A percentile compares a stretch with the other conserved stretches of the same genome.
phyloP scores from a whole-genome alignment of 176 grass and related monocot species.

The Carex pumila region DNA sequence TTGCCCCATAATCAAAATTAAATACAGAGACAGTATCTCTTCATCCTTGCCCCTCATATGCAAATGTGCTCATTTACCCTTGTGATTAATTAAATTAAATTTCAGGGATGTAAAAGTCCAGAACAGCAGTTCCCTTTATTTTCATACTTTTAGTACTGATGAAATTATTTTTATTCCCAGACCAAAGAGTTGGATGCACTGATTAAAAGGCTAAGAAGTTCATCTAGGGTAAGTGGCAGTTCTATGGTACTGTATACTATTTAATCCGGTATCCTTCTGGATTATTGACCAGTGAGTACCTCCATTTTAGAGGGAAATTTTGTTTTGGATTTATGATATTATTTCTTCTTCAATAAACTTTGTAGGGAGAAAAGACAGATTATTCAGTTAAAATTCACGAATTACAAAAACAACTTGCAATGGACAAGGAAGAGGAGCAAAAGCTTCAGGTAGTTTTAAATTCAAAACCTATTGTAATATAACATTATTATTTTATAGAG shows the following conservation, averaged over 20 bases:
- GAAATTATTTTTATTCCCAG: too few species aligned
- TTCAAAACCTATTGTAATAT: constrained; percentile 5
- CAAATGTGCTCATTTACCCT: too few species aligned
- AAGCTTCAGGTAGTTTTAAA: constrained; percentile 62
- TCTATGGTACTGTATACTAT: not conserved
- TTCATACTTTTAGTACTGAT: too few species aligned
- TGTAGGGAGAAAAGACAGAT: constrained; percentile 79
- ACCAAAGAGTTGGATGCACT: too few species aligned
- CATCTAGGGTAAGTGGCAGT: constrained; percentile 56
- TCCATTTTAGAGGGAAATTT: not conserved
- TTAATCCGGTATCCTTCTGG: not conserved
- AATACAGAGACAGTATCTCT: too few species aligned
- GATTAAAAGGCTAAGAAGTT: constrained; percentile 75
- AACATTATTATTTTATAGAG: not conserved
- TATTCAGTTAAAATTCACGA: constrained; percentile 88
- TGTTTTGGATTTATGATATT: constrained; percentile 17
- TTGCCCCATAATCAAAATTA: too few species aligned
- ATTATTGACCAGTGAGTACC: not conserved
- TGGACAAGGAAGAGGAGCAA: constrained; percentile 88
- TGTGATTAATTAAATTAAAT: too few species aligned
- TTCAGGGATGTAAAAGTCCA: too few species aligned
- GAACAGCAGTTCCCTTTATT: too few species aligned
- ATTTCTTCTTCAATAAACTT: constrained; percentile 12
- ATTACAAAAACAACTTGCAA: constrained; percentile 82
- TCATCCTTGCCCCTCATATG: too few species aligned